Conservation (phyloP, 441 rosid genomes). For the Breynia disticha region DNA sequence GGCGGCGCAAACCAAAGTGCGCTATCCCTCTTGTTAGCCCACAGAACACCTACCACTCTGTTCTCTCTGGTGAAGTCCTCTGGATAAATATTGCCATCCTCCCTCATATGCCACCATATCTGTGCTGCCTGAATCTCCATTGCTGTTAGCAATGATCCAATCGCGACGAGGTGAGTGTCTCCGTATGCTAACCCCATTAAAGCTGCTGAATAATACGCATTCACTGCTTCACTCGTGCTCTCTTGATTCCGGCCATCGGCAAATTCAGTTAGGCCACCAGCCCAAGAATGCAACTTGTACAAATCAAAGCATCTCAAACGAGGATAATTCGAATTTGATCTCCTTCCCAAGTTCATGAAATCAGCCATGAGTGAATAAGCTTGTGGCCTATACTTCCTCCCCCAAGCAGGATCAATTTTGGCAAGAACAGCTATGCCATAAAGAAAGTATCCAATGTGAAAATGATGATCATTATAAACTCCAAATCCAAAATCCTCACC, state of each 20-base stretch:
- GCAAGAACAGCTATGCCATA: conserved; percentile 80
- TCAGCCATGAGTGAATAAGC: conserved; percentile 84
- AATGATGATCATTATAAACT: conserved; percentile 74
- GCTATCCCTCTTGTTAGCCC: conserved; percentile 89
- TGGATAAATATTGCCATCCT: conserved; percentile 45
- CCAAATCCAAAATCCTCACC: conserved; percentile 93
- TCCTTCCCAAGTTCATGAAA: conserved; percentile 60
- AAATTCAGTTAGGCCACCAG: conserved; percentile 83
- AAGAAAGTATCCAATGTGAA: conserved; percentile 79
- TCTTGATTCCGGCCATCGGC: conserved; percentile 86
- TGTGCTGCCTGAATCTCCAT: conserved; percentile 87
- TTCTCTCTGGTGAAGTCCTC: conserved; percentile 64
- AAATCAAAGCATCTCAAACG: conserved; percentile 81
- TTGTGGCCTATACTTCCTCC: conserved; percentile 66
- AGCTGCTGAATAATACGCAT: conserved; percentile 83
- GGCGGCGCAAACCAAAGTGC: conserved; percentile 87
- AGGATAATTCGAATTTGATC: conserved; percentile 42
- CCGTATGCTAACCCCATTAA: conserved; percentile 88
- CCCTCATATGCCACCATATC: conserved; percentile 88
- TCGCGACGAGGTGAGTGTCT: conserved; percentile 60
- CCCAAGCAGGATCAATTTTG: conserved; percentile 82
- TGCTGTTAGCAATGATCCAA: conserved; percentile 58
- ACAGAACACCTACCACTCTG: conserved; percentile 78
- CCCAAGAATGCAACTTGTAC: conserved; percentile 91
- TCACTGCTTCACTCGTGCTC: conserved; percentile 90